phyloP scores from a whole-genome alignment of 352 stramenopile genomes.

The Phytophthora sansomeana region DNA sequence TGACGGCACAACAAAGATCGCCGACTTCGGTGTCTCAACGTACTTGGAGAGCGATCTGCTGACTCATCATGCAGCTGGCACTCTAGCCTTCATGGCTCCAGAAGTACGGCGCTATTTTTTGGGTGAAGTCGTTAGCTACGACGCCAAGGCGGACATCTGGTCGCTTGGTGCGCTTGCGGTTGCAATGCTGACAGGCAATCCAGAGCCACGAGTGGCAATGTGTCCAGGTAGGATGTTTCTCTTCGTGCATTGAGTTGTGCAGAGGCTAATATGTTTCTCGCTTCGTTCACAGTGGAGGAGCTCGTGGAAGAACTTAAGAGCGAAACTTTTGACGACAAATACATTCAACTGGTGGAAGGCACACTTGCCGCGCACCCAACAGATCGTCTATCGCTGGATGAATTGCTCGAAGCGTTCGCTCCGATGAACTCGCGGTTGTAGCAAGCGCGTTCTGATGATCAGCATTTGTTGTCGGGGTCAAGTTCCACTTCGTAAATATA shows the following conservation, averaged over 20 bases:
- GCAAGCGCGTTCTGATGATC: background rate
- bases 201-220: slow-evolving; percentile 73
- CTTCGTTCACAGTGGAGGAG: slow-evolving; percentile 54
- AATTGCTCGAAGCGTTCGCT: slow-evolving; percentile 52
- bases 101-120: slow-evolving; percentile 82
- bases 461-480: background rate
- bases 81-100: slow-evolving; percentile 83
- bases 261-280: slow-evolving; percentile 5
- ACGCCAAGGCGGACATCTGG: slow-evolving; percentile 78
- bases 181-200: slow-evolving; percentile 71
- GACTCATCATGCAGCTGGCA: slow-evolving; percentile 79
- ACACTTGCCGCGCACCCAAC: slow-evolving; percentile 53
- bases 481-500: slow-evolving; percentile 33
- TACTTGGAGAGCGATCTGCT: slow-evolving; percentile 76
- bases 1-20: slow-evolving; percentile 75
- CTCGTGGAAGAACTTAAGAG: slow-evolving; percentile 57
- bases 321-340: slow-evolving; percentile 36
- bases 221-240: slow-evolving; percentile 51
- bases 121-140: slow-evolving; percentile 73
- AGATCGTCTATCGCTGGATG: slow-evolving; percentile 48
- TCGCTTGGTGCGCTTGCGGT: slow-evolving; percentile 79
- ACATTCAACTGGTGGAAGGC: slow-evolving; percentile 49
- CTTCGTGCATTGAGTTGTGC: background rate
- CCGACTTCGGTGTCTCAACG: slow-evolving; percentile 87
- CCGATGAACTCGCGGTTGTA: slow-evolving; percentile 58